Evolutionary conservation across 1,284 basidiomycete species (phyloP).

Genomic region (Ustilago cynodontis): DNA sequence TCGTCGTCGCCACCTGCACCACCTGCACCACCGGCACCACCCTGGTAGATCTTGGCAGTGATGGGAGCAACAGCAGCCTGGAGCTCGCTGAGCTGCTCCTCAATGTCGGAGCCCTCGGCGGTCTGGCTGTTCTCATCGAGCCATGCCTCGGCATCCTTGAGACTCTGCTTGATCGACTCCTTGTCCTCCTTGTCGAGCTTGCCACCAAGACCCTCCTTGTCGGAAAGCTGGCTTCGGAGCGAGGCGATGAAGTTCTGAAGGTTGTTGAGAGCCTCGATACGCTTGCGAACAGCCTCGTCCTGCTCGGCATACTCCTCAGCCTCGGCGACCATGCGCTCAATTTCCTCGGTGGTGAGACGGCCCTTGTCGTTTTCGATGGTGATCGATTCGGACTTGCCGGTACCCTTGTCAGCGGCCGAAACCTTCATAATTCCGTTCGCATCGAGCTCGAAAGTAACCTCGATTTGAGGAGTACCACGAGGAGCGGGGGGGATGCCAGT

Average conservation of each 20-base stretch:
- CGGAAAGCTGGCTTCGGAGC: conserved; percentile 64
- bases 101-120: conserved; percentile 68
- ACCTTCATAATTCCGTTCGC: conserved; percentile 70
- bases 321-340: conserved; percentile 69
- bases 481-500: conserved; percentile 92
- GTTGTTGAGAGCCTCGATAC: conserved; percentile 67
- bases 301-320: conserved; percentile 69
- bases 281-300: conserved; percentile 67
- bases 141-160: conserved; percentile 69
- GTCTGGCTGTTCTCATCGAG: conserved; percentile 68
- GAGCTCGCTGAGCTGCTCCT: conserved; percentile 69
- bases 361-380: conserved; percentile 70
- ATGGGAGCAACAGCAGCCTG: conserved; percentile 68
- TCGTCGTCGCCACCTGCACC: conserved; percentile 58
- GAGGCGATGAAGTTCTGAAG: conserved; percentile 69
- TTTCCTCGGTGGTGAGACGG: conserved; percentile 66
- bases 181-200: conserved; percentile 70
- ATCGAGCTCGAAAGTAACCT: conserved; percentile 70
- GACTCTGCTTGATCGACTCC: conserved; percentile 65
- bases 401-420: conserved; percentile 69
- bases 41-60: conserved; percentile 69
- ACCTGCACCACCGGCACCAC: conserved; percentile 36
- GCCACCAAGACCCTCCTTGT: conserved; percentile 70
- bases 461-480: conserved; percentile 78
- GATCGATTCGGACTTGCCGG: conserved; percentile 67